Evolutionary conservation across 495 filamentous ascomycete genomes (phyloP).

Genomic region (Penicillium alfredii): DNA sequence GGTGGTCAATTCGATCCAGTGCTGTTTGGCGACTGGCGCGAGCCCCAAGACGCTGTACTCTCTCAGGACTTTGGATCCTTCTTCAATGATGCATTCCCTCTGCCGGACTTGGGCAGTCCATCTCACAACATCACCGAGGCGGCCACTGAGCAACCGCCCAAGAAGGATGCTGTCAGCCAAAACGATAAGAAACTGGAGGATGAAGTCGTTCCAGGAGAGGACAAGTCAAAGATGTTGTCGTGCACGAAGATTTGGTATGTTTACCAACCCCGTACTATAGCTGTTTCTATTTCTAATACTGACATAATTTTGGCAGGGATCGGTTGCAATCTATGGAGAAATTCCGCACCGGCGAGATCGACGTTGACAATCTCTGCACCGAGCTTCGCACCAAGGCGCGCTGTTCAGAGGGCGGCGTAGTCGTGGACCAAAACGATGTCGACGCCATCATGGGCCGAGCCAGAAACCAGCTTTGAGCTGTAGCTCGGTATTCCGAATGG

Average conservation of each 20-base stretch:
- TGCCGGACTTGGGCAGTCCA: conserved; percentile 67
- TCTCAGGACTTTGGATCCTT: conserved; percentile 68
- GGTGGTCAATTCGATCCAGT: conserved; percentile 85
- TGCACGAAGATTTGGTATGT: conserved; percentile 93
- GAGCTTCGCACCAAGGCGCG: conserved; percentile 95
- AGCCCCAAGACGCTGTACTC: conserved; percentile 70
- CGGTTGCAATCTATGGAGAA: conserved; percentile 81
- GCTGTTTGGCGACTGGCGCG: conserved; percentile 89
- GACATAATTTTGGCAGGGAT: conserved; percentile 59
- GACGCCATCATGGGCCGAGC: conserved; percentile 65
- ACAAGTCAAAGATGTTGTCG: conserved; percentile 60
- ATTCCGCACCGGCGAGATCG: conserved; percentile 80
- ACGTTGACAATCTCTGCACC: conserved; percentile 86
- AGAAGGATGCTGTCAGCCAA: conserved; percentile 65
- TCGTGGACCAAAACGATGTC: conserved; percentile 85
- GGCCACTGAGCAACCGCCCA: conserved; percentile 41
- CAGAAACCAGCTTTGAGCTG: conserved; percentile 21
- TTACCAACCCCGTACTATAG: neutral
- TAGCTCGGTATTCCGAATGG: too few relatives aligned
- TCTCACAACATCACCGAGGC: conserved; percentile 58
- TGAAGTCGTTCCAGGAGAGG: conserved; percentile 60
- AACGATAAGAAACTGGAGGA: conserved; percentile 64
- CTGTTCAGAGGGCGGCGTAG: conserved; percentile 88
- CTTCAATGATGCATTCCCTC: conserved; percentile 82
- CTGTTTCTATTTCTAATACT: neutral